Evolutionary conservation across 176 grass and related monocot species (phyloP).

Genomic region (Lolium perenne): DNA sequence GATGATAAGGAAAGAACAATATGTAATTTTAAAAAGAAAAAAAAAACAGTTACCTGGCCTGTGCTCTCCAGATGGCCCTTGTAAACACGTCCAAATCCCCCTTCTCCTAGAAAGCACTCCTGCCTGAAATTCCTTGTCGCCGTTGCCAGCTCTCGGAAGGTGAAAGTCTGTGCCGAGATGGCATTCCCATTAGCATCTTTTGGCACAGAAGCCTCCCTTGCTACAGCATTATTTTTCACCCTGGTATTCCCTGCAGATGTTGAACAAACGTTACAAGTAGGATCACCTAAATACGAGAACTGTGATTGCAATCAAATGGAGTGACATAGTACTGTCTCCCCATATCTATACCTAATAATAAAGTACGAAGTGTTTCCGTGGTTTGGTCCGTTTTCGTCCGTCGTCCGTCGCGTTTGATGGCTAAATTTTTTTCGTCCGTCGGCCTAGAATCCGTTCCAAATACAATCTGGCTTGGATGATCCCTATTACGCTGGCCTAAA

Average conservation of each 20-base stretch:
- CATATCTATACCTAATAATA: not conserved
- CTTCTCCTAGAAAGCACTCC: slow-evolving; percentile 80
- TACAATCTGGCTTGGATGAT: too few species aligned
- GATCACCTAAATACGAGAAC: slow-evolving; percentile 2
- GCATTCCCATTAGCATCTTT: slow-evolving; percentile 68
- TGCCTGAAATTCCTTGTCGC: slow-evolving; percentile 78
- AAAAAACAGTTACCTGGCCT: slow-evolving; percentile 63
- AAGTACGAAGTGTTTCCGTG: too few species aligned
- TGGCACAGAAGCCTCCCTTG: slow-evolving; percentile 46
- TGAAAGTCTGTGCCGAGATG: slow-evolving; percentile 83
- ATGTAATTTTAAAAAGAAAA: not conserved
- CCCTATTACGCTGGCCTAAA: too few species aligned
- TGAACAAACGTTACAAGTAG: slow-evolving; percentile 2
- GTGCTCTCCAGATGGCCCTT: slow-evolving; percentile 69
- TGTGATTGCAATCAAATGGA: slow-evolving; percentile 19
- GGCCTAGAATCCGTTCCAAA: too few species aligned
- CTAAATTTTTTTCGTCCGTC: too few species aligned
- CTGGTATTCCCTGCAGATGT: slow-evolving; percentile 52
- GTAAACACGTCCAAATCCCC: slow-evolving; percentile 87
- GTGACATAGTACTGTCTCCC: not conserved
- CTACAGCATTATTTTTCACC: slow-evolving; percentile 43
- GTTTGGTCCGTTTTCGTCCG: too few species aligned
- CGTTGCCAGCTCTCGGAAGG: slow-evolving; percentile 67
- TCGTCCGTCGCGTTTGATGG: too few species aligned
- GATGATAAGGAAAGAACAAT: slow-evolving; percentile 18